phyloP scores from a whole-genome alignment of 257 asterid species.

The Henckelia pumila region DNA sequence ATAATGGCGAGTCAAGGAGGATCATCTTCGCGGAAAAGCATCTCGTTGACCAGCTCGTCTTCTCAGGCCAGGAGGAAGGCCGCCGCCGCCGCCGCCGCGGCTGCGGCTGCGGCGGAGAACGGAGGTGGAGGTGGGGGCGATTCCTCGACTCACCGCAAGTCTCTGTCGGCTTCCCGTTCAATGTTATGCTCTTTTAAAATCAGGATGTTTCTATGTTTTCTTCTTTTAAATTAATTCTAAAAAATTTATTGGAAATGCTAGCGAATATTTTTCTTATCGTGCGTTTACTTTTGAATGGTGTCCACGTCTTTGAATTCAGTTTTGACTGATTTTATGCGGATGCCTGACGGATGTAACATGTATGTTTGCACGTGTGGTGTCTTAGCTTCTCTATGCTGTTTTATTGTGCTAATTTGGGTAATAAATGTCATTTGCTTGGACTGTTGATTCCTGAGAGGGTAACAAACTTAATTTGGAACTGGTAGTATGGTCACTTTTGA shows the following conservation, averaged over 20 bases:
- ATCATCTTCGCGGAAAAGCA: slow-evolving; percentile 61
- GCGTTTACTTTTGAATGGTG: not conserved
- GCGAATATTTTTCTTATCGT: not conserved
- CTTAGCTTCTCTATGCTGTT: not conserved
- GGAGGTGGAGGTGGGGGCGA: slow-evolving; percentile 35
- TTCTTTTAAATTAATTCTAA: too few relatives aligned
- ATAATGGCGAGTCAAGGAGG: slow-evolving; percentile 75
- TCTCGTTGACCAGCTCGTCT: slow-evolving; percentile 48
- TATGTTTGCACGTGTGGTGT: not conserved
- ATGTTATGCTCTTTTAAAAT: slow-evolving; percentile 21
- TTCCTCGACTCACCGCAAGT: slow-evolving; percentile 43
- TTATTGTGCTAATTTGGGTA: not conserved
- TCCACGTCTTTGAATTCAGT: not conserved
- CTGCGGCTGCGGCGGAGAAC: slow-evolving; percentile 29
- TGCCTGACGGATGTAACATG: not conserved
- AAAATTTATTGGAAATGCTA: not conserved
- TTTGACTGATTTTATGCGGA: not conserved
- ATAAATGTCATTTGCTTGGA: not conserved
- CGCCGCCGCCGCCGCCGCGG: slow-evolving; percentile 27
- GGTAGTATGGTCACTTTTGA: not conserved
- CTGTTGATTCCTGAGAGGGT: not conserved
- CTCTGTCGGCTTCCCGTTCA: slow-evolving; percentile 63
- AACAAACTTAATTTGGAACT: not conserved
- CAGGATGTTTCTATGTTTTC: not conserved
- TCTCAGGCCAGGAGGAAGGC: slow-evolving; percentile 42